Conservation (phyloP, 1,284 basidiomycete genomes). For the Moesziomyces parantarcticus region DNA sequence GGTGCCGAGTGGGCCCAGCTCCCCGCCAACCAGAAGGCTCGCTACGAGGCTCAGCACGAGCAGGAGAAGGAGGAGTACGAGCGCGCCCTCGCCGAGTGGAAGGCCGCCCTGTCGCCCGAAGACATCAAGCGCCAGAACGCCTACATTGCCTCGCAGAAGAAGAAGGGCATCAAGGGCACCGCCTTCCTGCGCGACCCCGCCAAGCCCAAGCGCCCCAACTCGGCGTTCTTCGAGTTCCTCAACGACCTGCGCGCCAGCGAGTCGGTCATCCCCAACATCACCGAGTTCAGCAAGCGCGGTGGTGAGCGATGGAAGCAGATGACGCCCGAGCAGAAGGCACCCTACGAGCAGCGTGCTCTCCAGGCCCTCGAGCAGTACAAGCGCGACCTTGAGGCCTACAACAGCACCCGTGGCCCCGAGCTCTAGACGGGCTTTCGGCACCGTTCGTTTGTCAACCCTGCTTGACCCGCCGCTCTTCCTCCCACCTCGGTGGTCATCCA, state of each 20-base stretch:
- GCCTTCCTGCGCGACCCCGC: conserved; percentile 56
- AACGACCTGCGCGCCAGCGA: conserved; percentile 50
- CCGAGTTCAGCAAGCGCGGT: conserved; percentile 46
- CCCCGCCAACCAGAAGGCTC: conserved; percentile 39
- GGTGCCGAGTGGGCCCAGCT: conserved; percentile 57
- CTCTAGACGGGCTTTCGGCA: conserved; percentile 14
- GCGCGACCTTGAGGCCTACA: conserved; percentile 50
- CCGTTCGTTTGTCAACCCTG: conserved; percentile 20
- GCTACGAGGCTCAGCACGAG: conserved; percentile 50
- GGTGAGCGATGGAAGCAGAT: conserved; percentile 56
- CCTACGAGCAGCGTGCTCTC: conserved; percentile 49
- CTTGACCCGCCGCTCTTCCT: too few species aligned
- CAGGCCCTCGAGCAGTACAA: conserved; percentile 50
- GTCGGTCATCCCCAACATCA: conserved; percentile 35
- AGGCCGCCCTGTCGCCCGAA: conserved; percentile 54
- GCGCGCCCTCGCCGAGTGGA: conserved; percentile 56
- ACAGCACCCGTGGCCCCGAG: conserved; percentile 30
- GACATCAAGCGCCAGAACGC: conserved; percentile 64
- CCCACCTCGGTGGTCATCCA: too few species aligned
- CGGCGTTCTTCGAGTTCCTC: conserved; percentile 60
- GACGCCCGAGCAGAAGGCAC: conserved; percentile 47
- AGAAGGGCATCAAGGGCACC: conserved; percentile 51
- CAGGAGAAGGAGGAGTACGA: conserved; percentile 54
- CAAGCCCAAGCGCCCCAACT: conserved; percentile 57
- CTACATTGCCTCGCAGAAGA: conserved; percentile 56